Conservation (phyloP, 2,329 filamentous ascomycete genomes). For the Penicillium sp. region DNA sequence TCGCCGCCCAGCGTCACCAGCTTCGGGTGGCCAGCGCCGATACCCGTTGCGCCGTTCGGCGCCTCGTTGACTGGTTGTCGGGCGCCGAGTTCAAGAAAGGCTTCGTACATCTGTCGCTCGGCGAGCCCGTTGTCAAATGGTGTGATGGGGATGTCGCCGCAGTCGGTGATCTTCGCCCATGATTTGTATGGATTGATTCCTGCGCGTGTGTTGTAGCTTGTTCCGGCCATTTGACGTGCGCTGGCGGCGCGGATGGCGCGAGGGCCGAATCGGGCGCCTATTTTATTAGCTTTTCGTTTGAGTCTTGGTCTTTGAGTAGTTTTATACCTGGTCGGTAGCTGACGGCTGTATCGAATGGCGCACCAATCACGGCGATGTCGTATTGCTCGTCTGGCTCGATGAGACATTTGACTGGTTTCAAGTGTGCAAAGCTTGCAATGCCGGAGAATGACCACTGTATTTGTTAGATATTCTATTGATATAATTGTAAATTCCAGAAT, state of each 20-base stretch:
- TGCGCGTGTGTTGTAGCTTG: slow-evolving; percentile 77
- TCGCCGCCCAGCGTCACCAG: slow-evolving; percentile 68
- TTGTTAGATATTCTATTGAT: too few relatives aligned
- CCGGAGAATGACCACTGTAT: slow-evolving; percentile 62
- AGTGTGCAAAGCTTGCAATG: slow-evolving; percentile 68
- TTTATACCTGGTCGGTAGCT: slow-evolving; percentile 55
- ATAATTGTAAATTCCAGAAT: too few relatives aligned
- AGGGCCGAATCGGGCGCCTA: slow-evolving; percentile 71
- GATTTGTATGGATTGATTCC: slow-evolving; percentile 75
- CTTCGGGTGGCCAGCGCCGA: slow-evolving; percentile 42
- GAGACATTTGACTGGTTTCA: slow-evolving; percentile 63
- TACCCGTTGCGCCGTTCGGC: slow-evolving; percentile 27
- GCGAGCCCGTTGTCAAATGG: slow-evolving; percentile 82
- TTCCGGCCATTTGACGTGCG: slow-evolving; percentile 69
- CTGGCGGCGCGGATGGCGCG: slow-evolving; percentile 81
- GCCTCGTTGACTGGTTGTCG: slow-evolving; percentile 36
- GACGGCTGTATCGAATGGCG: slow-evolving; percentile 68
- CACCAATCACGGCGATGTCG: slow-evolving; percentile 67
- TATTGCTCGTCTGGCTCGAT: slow-evolving; percentile 58
- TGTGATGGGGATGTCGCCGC: slow-evolving; percentile 81
- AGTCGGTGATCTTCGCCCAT: slow-evolving; percentile 77
- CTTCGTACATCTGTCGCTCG: slow-evolving; percentile 74
- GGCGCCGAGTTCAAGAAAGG: slow-evolving; percentile 63
- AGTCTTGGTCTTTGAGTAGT: slow-evolving; percentile 33
- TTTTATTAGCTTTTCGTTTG: slow-evolving; percentile 16